Percentiles rank a stretch among this genome's conserved stretches.
Conservation (phyloP, 257 asterid species). For the Solanum habrochaites region DNA sequence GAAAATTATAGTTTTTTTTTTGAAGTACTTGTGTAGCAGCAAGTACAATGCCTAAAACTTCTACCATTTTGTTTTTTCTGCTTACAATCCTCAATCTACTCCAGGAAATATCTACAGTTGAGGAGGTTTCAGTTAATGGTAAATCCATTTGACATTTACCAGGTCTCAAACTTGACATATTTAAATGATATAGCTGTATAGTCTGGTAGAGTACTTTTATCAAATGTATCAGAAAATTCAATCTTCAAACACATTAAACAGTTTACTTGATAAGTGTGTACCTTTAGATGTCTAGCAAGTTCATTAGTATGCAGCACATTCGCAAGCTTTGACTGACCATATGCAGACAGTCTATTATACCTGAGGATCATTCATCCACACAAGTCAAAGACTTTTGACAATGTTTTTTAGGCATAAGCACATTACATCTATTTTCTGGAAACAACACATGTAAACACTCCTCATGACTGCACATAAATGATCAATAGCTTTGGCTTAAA, state of each 20-base stretch:
- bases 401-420: slow-evolving; percentile 5
- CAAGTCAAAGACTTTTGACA: slow-evolving; percentile 22
- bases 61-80: neutral
- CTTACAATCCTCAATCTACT: neutral
- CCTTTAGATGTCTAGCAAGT: slow-evolving; percentile 57
- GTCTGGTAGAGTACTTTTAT: neutral
- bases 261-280: neutral
- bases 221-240: neutral
- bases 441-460: neutral
- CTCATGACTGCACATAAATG: neutral
- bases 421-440: neutral
- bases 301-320: slow-evolving; percentile 68
- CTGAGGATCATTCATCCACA: slow-evolving; percentile 26
- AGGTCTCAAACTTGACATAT: neutral
- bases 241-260: neutral
- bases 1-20: neutral
- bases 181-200: neutral
- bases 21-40: neutral
- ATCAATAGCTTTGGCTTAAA: neutral
- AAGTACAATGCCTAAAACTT: neutral
- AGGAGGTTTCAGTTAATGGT: neutral
- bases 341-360: slow-evolving; percentile 39
- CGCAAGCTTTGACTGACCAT: slow-evolving; percentile 88
- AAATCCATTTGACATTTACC: neutral
- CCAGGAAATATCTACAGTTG: neutral